Percentiles rank a stretch among this genome's conserved stretches.
phyloP scores from a whole-genome alignment of 2,329 filamentous ascomycete genomes.

The Pezicula radicicola region DNA sequence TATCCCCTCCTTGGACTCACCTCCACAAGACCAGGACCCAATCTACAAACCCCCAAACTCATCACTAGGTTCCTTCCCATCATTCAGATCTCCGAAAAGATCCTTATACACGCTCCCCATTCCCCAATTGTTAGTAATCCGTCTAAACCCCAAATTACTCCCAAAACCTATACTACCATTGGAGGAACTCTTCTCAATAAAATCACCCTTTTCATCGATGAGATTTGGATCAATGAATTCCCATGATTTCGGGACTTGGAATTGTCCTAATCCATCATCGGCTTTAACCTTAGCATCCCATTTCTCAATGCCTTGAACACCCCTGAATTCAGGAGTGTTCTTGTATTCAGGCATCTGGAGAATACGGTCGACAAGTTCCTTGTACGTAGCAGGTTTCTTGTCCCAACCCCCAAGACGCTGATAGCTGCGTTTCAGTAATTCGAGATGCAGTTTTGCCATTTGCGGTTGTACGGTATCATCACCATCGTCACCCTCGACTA shows the following conservation, averaged over 20 bases:
- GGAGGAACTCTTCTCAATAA: neutral
- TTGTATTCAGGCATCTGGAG: constrained; percentile 6
- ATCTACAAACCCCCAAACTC: too few species aligned
- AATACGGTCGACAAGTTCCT: constrained; percentile 7
- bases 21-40: too few species aligned
- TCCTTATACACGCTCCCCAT: neutral
- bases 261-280: neutral
- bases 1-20: too few species aligned
- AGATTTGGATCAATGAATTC: neutral
- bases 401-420: constrained; percentile 15
- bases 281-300: neutral
- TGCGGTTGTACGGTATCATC: constrained; percentile 1
- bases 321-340: neutral
- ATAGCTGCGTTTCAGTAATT: constrained; percentile 14
- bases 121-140: neutral
- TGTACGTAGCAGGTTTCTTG: constrained; percentile 9
- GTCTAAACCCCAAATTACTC: neutral
- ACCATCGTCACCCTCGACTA: constrained; percentile 10
- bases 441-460: constrained; percentile 6
- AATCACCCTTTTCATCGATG: neutral
- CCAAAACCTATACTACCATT: neutral
- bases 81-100: neutral
- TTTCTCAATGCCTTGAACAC: neutral
- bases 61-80: too few species aligned
- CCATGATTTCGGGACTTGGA: neutral